Evolutionary conservation across 192 early-diverging fungal genomes (phyloP).

Genomic region (Chytriomyces sp.): DNA sequence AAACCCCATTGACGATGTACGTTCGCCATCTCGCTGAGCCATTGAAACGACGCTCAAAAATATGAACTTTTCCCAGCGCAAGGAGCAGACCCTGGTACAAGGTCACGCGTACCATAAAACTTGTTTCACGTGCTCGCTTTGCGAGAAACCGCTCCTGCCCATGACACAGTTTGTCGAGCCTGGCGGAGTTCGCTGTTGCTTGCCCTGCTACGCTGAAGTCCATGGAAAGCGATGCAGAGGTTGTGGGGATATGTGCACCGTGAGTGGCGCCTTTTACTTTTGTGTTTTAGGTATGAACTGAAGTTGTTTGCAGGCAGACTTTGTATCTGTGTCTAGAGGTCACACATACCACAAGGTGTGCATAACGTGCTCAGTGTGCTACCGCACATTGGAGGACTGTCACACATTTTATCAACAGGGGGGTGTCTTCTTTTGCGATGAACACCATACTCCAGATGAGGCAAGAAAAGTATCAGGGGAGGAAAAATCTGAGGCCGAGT

Average conservation of each 20-base stretch:
- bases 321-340: not conserved
- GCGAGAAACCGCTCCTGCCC: slow-evolving; percentile 16
- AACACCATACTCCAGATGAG: slow-evolving; percentile 8
- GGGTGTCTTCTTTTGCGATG: slow-evolving; percentile 12
- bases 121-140: slow-evolving; percentile 17
- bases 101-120: slow-evolving; percentile 24
- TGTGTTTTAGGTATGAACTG: not conserved
- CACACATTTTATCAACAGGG: not conserved
- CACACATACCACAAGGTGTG: slow-evolving; percentile 13
- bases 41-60: not conserved
- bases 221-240: slow-evolving; percentile 12
- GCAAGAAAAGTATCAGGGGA: not conserved
- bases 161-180: slow-evolving; percentile 30
- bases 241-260: slow-evolving; percentile 10
- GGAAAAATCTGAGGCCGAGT: no score
- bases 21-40: not conserved
- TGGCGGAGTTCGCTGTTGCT: slow-evolving; percentile 8
- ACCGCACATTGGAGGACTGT: slow-evolving; percentile 9
- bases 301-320: slow-evolving; percentile 3
- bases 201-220: slow-evolving; percentile 12
- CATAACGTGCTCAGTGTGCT: slow-evolving; percentile 21
- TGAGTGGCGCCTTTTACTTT: not conserved
- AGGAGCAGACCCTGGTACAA: slow-evolving; percentile 19
- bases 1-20: slow-evolving; percentile 22
- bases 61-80: slow-evolving; percentile 10